Evolutionary conservation across 164 flowering plant species (phyloP).

Genomic region (Vitis cinerea): DNA sequence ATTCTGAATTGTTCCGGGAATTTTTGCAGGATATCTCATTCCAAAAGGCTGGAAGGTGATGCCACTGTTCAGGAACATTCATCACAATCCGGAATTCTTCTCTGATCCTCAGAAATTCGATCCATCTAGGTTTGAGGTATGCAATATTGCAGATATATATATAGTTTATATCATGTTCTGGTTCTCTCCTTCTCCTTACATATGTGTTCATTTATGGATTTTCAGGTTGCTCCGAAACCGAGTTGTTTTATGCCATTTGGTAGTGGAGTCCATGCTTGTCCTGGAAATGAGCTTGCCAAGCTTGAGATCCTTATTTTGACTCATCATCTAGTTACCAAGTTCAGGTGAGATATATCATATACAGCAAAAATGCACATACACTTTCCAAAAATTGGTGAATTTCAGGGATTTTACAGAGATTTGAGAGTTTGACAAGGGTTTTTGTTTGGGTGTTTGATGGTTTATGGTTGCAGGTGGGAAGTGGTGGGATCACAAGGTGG

Average conservation of each 20-base stretch:
- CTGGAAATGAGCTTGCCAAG: slow-evolving; percentile 65
- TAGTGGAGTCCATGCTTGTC: slow-evolving; percentile 51
- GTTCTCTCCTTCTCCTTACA: too few species aligned
- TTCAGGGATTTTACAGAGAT: too few species aligned
- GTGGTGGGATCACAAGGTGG: slow-evolving; percentile 37
- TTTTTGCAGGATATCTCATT: slow-evolving; percentile 44
- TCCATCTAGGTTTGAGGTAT: slow-evolving; percentile 41
- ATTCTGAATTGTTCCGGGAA: neutral
- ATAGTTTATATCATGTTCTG: too few species aligned
- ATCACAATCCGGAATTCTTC: slow-evolving; percentile 54
- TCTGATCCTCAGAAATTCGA: slow-evolving; percentile 33
- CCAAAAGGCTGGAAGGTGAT: slow-evolving; percentile 75
- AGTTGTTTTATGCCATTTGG: slow-evolving; percentile 66
- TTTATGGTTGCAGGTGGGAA: slow-evolving; percentile 45
- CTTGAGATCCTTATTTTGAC: slow-evolving; percentile 49
- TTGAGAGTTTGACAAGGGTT: neutral
- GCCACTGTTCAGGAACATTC: slow-evolving; percentile 64
- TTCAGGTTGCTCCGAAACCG: slow-evolving; percentile 50
- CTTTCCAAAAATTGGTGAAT: too few species aligned
- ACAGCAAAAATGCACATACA: neutral
- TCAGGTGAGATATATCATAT: slow-evolving; percentile 30
- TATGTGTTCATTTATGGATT: too few species aligned
- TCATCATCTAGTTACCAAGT: slow-evolving; percentile 49
- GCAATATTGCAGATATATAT: neutral
- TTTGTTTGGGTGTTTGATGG: slow-evolving; percentile 5